Base-by-base conservation (phyloP, 2,329 filamentous ascomycete genomes). In the Gnomoniopsis sp. region DNA sequence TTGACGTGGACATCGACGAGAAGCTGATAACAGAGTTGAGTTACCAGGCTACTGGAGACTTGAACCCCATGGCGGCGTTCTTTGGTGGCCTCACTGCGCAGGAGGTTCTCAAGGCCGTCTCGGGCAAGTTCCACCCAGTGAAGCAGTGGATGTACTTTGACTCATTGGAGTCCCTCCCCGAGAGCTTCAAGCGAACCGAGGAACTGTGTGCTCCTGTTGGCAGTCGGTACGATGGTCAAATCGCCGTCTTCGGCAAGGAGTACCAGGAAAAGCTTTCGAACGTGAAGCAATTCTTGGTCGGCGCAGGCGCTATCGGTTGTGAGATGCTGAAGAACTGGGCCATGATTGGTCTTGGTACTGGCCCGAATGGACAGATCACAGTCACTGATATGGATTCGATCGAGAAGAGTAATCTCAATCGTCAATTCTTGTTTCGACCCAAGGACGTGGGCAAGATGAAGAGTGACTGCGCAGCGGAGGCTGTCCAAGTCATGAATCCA, bases 291-390 rank as follows among this genome's bases (percentile, higher is more conserved):
- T 99, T 99, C 79, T 81, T 99, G 57, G 95, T 99, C 59, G 95
- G 95, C 66, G 91, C 95, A 49, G 95, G 95, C 68, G 95, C 96
- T 63, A 99, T 99, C 72, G 95, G 95, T 49, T 99, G 95, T 70
- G 95, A 99, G 72, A 99, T 98, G 89, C 79, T 99, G 66, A 99
- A 99, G 85, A 98, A 98, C 75, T 99, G 95, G 93, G 93, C 96
- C 38, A 96, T 99, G 93, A 96, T 98, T 72, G 95, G 95, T 65
- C 80, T 99, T 33, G 93, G 89, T 48, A 90, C 90, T 49, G 95
- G 95, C 3, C 90, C 91, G 3, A 84, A 92, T 51, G 95, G 95
- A 68, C 89, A 89, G 74, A 96, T 99, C 68, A 91, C 80, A 59
- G 90, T 99, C 52, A 98, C 96, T 15, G 95, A 99, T 72, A 98